Evolutionary conservation across 305 asterid species (phyloP), one percentile per base, ranked within the genome.

Genomic region (Solanum chacoense): DNA sequence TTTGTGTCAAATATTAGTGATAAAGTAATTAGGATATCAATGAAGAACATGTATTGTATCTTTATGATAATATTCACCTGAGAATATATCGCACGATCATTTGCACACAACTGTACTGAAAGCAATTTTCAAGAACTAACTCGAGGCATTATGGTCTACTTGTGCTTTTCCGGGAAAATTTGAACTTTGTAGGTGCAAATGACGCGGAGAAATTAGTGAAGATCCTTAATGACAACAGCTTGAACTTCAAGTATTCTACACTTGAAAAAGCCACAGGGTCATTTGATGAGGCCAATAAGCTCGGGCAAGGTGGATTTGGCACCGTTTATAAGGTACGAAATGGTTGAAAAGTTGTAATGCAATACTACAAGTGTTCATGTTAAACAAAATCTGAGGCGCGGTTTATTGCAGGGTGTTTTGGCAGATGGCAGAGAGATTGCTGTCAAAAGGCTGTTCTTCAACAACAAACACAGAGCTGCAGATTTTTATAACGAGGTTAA

Each of bases 401-500:
- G 28, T 18, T 69, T 55, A 1, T 86, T 87, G 79, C 95, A 96
- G 98, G 99, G 98, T 32, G 94, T 93, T 89, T 91, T 97, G 65
- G 95, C 88, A 22, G 98, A 96, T 89, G 99, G 98, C 32, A 93
- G 97, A 90, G 98, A 94, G 86, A 93, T 95, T 37, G 99, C 98
- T 1, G 97, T 97, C 45, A 97, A 97, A 92, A 95, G 98, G 92
- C 95, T 97, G 4, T 97, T 94, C 93, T 92, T 93, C 75, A 94
- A 95, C 92, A 94, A 93, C 91, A 93, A 93, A 87, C 95, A 94
- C 50, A 93, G 98, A 93, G 96, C 95, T 81, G 94, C 93, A 36
- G 96, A 95, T 91, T 97, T 97, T 95, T 95, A 93, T 91, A 96
- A 95, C 28, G 99, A 97, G 92, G 95, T 97, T 14, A 96, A 96